Conservation (phyloP, 768 basidiomycete species). For the Kwoniella heveanensis region DNA sequence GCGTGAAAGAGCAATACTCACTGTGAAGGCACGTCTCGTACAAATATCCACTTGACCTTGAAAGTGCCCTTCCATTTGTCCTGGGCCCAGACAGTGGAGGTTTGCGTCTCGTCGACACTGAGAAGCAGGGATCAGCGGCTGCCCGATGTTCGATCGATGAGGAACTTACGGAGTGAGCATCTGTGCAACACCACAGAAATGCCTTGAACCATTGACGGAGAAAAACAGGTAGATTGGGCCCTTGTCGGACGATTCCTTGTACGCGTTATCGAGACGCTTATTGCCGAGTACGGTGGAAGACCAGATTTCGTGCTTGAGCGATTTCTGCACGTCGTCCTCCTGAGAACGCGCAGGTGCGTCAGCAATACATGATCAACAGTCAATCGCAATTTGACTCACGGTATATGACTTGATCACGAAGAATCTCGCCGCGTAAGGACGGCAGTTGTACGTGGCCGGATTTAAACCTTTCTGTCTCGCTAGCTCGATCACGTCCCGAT, state of each 20-base stretch:
- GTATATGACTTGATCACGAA: constrained; percentile 99
- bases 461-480: constrained; percentile 50
- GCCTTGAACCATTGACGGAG: constrained; percentile 82
- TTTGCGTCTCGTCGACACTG: constrained; percentile 84
- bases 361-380: not conserved
- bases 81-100: constrained; percentile 97
- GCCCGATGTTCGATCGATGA: not conserved
- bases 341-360: not conserved
- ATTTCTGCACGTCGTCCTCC: constrained; percentile 97
- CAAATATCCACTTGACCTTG: constrained; percentile 96
- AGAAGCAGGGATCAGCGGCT: not conserved
- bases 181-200: constrained; percentile 98
- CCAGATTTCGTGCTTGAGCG: constrained; percentile 96
- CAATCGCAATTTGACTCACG: constrained; percentile 50
- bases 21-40: constrained; percentile 69
- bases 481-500: constrained; percentile 45
- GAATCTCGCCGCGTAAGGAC: constrained; percentile 70
- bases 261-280: constrained; percentile 94
- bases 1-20: constrained; percentile 38
- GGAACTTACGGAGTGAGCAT: constrained; percentile 84
- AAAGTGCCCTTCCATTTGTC: constrained; percentile 99
- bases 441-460: constrained; percentile 50
- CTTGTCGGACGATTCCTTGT: constrained; percentile 86
- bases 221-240: constrained; percentile 98
- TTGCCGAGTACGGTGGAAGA: constrained; percentile 96